Percentiles rank a stretch among this genome's conserved stretches.
phyloP scores from a whole-genome alignment of 2,329 filamentous ascomycete genomes.

The Immersiporthe knoxdaviesiana region DNA sequence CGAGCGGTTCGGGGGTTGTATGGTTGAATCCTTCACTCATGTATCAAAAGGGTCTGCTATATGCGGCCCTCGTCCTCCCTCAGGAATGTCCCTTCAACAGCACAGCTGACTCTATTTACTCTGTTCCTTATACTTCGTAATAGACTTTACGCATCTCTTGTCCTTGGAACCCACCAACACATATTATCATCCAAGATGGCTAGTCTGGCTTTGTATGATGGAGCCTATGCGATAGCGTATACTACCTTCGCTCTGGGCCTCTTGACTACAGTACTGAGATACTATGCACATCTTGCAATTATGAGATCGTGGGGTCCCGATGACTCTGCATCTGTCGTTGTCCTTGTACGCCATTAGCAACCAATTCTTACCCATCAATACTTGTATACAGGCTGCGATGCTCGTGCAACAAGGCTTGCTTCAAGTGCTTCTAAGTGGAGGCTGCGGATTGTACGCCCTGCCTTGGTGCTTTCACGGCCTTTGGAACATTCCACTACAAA shows the following conservation, averaged over 20 bases:
- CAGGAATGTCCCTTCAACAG: not conserved
- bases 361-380: not conserved
- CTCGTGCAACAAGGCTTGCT: not conserved
- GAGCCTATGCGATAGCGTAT: slow-evolving; percentile 5
- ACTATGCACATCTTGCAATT: not conserved
- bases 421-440: not conserved
- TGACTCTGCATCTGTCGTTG: not conserved
- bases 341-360: not conserved
- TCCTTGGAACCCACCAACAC: not conserved
- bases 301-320: not conserved
- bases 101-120: not conserved
- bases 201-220: not conserved
- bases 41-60: not conserved
- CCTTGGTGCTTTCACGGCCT: not conserved
- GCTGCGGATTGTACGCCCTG: not conserved
- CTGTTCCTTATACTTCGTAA: not conserved
- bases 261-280: not conserved
- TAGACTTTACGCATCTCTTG: not conserved
- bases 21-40: not conserved
- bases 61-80: not conserved
- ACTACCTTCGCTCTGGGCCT: not conserved
- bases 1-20: not conserved
- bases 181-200: not conserved
- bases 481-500: not conserved
- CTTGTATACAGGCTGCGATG: not conserved